Percentiles rank a stretch among this genome's conserved stretches.
These are phyloP conservation scores for Penicillium flavigenum DNA, from an alignment of 495 filamentous ascomycete species.

Conservation along the genomic window DNA sequence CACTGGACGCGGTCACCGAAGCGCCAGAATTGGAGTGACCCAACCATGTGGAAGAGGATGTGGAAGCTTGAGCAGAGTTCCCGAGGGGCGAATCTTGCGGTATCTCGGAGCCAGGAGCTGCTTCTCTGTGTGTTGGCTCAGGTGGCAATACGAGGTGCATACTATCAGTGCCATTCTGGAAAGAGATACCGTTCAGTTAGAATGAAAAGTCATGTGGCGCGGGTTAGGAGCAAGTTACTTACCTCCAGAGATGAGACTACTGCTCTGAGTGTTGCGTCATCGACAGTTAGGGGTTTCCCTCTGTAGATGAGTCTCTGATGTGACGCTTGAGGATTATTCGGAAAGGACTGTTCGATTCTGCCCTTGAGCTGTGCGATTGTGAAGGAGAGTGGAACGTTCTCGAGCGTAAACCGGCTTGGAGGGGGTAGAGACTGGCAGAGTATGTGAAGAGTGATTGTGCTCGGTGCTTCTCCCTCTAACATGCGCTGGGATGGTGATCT, in stretches of 20 bases:
- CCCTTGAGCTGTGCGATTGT: conserved; percentile 62
- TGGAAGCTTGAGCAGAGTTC: background rate
- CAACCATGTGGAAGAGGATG: background rate
- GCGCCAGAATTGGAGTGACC: background rate
- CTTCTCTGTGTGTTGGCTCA: conserved; percentile 24
- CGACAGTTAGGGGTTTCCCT: conserved; percentile 56
- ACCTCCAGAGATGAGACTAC: conserved; percentile 59
- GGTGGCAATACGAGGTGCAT: conserved; percentile 66
- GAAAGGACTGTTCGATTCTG: conserved; percentile 56
- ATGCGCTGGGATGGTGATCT: background rate
- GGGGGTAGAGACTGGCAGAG: conserved; percentile 63
- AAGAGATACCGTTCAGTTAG: conserved; percentile 30
- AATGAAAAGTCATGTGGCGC: background rate
- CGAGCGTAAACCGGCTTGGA: conserved; percentile 53
- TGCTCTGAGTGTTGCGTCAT: conserved; percentile 54
- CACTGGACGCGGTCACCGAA: background rate
- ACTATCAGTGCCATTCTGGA: conserved; percentile 34
- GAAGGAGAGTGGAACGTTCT: conserved; percentile 50
- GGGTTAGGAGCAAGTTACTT: conserved; percentile 24
- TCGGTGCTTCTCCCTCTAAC: conserved; percentile 4
- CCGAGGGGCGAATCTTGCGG: background rate
- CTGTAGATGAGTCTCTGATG: conserved; percentile 66
- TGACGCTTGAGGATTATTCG: conserved; percentile 49
- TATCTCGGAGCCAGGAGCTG: background rate
- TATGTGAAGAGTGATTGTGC: conserved; percentile 57